Percentiles rank a stretch among this genome's conserved stretches.
Conservation (phyloP, 1,284 basidiomycete genomes). For the Moesziomyces sp. region DNA sequence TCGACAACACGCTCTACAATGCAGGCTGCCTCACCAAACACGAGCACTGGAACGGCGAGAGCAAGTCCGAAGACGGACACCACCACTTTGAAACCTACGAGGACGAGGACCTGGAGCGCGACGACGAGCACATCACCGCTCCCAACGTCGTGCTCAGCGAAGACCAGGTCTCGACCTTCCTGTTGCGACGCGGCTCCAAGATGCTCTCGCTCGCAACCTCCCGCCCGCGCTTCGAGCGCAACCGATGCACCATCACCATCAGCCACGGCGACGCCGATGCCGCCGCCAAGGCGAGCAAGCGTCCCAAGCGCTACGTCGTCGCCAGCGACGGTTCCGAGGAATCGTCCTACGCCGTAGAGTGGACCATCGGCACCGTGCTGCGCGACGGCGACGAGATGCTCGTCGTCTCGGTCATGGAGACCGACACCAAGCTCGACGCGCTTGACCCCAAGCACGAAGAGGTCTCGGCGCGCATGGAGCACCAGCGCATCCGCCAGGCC, state of each 20-base stretch:
- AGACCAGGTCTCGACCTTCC: conserved; percentile 31
- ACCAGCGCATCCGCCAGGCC: conserved; percentile 92
- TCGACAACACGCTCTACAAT: conserved; percentile 62
- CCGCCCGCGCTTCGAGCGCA: conserved; percentile 84
- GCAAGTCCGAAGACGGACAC: conserved; percentile 29
- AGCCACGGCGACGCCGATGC: conserved; percentile 73
- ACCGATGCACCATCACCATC: conserved; percentile 89
- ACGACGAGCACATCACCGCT: conserved; percentile 45
- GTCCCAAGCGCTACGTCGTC: conserved; percentile 81
- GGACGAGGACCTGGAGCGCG: conserved; percentile 33
- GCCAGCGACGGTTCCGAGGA: conserved; percentile 89
- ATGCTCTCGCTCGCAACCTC: conserved; percentile 35
- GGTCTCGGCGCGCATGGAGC: conserved; percentile 78
- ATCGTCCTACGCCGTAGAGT: conserved; percentile 62
- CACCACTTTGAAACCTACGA: conserved; percentile 46
- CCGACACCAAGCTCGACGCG: conserved; percentile 76
- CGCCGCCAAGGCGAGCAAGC: conserved; percentile 71
- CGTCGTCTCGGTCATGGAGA: conserved; percentile 86
- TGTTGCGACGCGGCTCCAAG: conserved; percentile 38
- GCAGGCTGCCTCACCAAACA: conserved; percentile 58
- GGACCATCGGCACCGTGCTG: conserved; percentile 91
- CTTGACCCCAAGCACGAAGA: conserved; percentile 72
- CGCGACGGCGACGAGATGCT: conserved; percentile 81
- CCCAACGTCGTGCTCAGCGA: conserved; percentile 48
- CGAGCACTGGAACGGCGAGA: conserved; percentile 42